phyloP scores from a whole-genome alignment of 1,139 yeast species.

The Lodderomyces jiufengensis region DNA sequence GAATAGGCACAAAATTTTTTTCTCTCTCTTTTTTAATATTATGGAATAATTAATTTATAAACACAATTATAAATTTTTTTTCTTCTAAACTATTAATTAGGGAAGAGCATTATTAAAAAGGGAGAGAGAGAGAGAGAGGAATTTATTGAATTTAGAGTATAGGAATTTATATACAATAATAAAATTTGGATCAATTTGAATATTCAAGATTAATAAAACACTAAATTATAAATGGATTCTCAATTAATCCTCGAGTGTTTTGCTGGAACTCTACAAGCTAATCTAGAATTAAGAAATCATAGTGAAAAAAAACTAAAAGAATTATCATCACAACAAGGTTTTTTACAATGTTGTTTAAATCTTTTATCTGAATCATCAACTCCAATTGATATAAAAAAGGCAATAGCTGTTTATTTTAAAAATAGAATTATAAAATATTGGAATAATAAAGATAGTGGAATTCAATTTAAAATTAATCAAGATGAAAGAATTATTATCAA shows the following conservation, averaged over 20 bases:
- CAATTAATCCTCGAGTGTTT: constrained; percentile 69
- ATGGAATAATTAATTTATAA: too few relatives aligned
- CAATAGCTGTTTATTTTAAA: constrained; percentile 86
- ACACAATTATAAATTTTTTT: too few relatives aligned
- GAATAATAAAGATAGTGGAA: constrained; percentile 28
- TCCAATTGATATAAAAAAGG: constrained; percentile 57
- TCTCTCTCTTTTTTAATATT: too few relatives aligned
- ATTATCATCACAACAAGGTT: constrained; percentile 62
- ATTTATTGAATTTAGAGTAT: too few relatives aligned
- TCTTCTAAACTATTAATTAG: too few relatives aligned
- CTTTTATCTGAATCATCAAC: constrained; percentile 49
- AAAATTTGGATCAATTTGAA: too few relatives aligned
- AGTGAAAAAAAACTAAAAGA: constrained; percentile 68
- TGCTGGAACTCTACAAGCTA: constrained; percentile 74
- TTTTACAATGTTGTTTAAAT: constrained; percentile 79
- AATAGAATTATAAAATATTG: constrained; percentile 69
- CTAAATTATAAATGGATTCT: too few relatives aligned
- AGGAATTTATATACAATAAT: too few relatives aligned
- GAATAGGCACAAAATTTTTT: too few relatives aligned
- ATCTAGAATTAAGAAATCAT: constrained; percentile 55
- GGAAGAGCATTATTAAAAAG: too few relatives aligned
- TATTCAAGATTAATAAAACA: too few relatives aligned
- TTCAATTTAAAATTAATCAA: constrained; percentile 39
- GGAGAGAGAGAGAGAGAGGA: too few relatives aligned
- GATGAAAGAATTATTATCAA: constrained; percentile 74